Conservation (phyloP, 192 early-diverging fungal species). For the Lobosporangium transversale region DNA sequence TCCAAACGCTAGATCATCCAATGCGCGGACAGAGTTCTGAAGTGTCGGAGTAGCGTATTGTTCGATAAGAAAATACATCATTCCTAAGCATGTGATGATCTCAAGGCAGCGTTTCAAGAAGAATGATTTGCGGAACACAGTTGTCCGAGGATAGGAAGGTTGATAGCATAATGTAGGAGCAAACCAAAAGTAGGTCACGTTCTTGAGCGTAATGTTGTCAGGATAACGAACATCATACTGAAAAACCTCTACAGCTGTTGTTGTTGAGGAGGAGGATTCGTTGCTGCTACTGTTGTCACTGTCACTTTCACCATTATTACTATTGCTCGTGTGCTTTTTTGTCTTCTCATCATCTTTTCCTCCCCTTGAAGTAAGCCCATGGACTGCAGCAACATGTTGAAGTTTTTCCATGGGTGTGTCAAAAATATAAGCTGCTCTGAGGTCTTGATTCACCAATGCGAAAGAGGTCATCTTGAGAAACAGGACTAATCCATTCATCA, state of each 20-base stretch:
- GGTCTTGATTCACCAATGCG: slow-evolving; percentile 79
- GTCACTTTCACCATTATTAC: background rate
- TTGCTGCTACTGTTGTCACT: too few relatives aligned
- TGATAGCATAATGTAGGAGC: slow-evolving; percentile 92
- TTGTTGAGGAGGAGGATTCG: background rate
- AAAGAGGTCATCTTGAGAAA: slow-evolving; percentile 87
- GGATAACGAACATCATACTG: slow-evolving; percentile 75
- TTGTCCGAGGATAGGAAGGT: slow-evolving; percentile 79
- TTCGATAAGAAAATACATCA: slow-evolving; percentile 83
- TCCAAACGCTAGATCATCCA: slow-evolving; percentile 73
- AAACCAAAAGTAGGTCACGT: slow-evolving; percentile 79
- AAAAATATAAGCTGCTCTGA: slow-evolving; percentile 69
- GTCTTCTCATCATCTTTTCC: background rate
- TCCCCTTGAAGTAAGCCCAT: slow-evolving; percentile 31
- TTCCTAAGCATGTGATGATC: slow-evolving; percentile 68
- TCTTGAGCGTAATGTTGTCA: slow-evolving; percentile 71
- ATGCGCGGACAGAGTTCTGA: slow-evolving; percentile 75
- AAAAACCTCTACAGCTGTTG: slow-evolving; percentile 24
- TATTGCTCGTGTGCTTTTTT: background rate
- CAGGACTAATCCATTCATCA: slow-evolving; percentile 71
- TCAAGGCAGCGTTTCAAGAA: slow-evolving; percentile 85
- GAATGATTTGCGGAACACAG: slow-evolving; percentile 72
- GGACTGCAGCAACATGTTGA: slow-evolving; percentile 27
- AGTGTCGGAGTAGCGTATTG: slow-evolving; percentile 86
- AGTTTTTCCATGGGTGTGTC: slow-evolving; percentile 46